Base-by-base conservation (phyloP, 148 eudicot genomes). In the Bassia scoparia region DNA sequence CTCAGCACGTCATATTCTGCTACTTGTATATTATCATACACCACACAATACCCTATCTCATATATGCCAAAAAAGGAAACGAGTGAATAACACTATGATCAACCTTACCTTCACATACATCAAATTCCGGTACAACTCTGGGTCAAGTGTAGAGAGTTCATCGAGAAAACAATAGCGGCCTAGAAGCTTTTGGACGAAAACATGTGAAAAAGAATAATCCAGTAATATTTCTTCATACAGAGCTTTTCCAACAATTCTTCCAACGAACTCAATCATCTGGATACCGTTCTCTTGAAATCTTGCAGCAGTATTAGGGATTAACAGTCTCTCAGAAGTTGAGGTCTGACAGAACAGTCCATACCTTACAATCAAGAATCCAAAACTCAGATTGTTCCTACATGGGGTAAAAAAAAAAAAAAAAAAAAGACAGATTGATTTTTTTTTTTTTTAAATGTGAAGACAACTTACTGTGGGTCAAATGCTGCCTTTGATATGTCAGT, bases 81-180 rank as follows among this genome's bases (percentile, higher is more conserved):
- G 33, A 31, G 23, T 35, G 16, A 48, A 54, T 4, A 9, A 65
- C 29, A 59, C 34, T 7, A 1, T 43, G 17, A 64, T 58, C 55
- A 61, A 46, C 30, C 46, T 83, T 84, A 94, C 98, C 98, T 94
- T 94, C 37, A 94, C 93, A 80, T 89, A 91, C 90, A 94, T 88
- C 66, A 94, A 91, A 86, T 89, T 94, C 80, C 80, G 84, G 85
- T 94, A 91, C 60, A 94, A 89, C 89, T 94, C 98, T 16, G 97
- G 93, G 68, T 94, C 98, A 74, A 94, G 96, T 23, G 91, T 81
- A 70, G 98, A 94, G 53, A 94, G 85, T 77, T 94, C 98, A 81
- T 94, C 98, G 68, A 94, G 82, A 87, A 94, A 94, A 84, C 93
- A 86, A 76, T 94, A 94, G 61, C 97, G 98, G 52, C 98, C 98